A percentile compares a stretch with the other conserved stretches of the same genome.
phyloP scores from a whole-genome alignment of 345 rosid species.

The Populus alba region DNA sequence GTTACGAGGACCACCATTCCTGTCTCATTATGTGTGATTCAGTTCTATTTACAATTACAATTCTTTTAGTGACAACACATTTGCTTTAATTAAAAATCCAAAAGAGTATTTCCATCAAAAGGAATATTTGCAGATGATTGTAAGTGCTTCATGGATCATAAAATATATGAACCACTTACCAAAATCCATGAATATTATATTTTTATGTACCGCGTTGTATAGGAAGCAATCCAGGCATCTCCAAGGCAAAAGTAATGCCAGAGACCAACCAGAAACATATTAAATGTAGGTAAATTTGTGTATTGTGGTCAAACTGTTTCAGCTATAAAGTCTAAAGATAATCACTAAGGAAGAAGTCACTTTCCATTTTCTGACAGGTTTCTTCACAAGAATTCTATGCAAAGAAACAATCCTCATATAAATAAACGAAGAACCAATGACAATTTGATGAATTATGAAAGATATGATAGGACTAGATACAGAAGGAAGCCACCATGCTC shows the following conservation, averaged over 20 bases:
- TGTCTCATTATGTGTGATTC: not conserved
- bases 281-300: not conserved
- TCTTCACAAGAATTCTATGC: not conserved
- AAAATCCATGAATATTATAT: not conserved
- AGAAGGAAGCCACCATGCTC: not conserved
- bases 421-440: not conserved
- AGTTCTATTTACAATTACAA: not conserved
- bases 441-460: not conserved
- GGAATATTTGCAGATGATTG: not conserved
- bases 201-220: not conserved
- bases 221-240: not conserved
- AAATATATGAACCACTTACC: not conserved
- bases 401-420: not conserved
- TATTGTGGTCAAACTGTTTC: not conserved
- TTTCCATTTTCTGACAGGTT: not conserved
- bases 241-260: not conserved
- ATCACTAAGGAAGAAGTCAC: not conserved
- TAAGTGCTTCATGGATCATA: not conserved
- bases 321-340: not conserved
- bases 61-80: not conserved
- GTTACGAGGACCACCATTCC: not conserved
- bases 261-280: not conserved
- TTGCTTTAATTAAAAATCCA: not conserved
- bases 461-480: not conserved
- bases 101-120: not conserved